Conservation (phyloP, 2,329 filamentous ascomycete genomes). For the Curvularia verruculosa region DNA sequence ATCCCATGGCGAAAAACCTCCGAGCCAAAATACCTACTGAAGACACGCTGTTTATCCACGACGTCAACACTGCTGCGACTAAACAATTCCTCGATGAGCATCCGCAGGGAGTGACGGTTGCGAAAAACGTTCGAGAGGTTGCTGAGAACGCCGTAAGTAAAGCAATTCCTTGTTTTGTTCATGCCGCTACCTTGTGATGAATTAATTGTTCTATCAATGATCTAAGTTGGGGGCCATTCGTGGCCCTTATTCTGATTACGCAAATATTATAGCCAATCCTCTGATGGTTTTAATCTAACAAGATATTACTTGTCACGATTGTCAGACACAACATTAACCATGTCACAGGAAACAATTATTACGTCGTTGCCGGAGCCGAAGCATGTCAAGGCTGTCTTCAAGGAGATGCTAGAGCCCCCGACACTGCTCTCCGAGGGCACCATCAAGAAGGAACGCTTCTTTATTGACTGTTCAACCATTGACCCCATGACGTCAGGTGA, state of each 20-base stretch:
- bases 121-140: constrained; percentile 64
- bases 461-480: constrained; percentile 97
- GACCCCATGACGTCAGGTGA: constrained; percentile 83
- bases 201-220: constrained; percentile 63
- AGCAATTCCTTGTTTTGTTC: constrained; percentile 5
- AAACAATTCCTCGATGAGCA: constrained; percentile 64
- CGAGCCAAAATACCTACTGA: constrained; percentile 67
- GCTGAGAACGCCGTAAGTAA: constrained; percentile 69
- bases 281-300: constrained; percentile 56
- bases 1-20: constrained; percentile 75
- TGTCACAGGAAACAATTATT: constrained; percentile 76
- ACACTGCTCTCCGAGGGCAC: constrained; percentile 57
- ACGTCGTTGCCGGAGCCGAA: constrained; percentile 88
- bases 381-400: constrained; percentile 84
- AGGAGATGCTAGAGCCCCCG: constrained; percentile 70
- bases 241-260: constrained; percentile 66
- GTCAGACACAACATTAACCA: constrained; percentile 27
- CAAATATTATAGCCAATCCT: constrained; percentile 74
- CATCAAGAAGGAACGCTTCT: constrained; percentile 69
- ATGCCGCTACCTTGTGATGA: constrained; percentile 56
- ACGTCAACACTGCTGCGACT: constrained; percentile 65
- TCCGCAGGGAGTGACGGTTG: constrained; percentile 61
- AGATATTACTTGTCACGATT: constrained; percentile 7
- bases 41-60: constrained; percentile 69
- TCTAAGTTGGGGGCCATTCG: constrained; percentile 73